phyloP scores from a whole-genome alignment of 2,329 filamentous ascomycete species.

The Talaromyces atroroseus region DNA sequence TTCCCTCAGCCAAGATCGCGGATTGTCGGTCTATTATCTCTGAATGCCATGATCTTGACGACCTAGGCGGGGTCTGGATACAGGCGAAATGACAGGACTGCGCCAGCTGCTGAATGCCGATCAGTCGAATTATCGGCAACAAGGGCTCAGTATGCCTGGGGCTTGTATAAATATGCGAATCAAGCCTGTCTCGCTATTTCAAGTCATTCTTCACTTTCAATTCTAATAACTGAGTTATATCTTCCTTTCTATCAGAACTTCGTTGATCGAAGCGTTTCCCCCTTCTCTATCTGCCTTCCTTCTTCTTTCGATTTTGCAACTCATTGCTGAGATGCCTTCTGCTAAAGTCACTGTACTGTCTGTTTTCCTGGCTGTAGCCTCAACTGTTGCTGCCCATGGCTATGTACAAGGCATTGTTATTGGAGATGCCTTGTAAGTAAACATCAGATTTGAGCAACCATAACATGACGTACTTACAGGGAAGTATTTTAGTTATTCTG shows the following conservation, averaged over 20 bases:
- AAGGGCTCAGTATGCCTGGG: not conserved
- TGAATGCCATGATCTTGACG: not conserved
- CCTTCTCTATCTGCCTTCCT: not conserved
- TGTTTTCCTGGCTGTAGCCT: conserved; percentile 26
- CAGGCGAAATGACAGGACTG: conserved; percentile 6
- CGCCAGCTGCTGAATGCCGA: not conserved
- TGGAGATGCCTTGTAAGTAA: conserved; percentile 28
- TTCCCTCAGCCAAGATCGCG: no score
- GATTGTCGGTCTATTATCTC: no score
- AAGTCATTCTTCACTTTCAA: not conserved
- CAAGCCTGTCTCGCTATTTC: not conserved
- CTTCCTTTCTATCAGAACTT: not conserved
- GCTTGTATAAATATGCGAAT: not conserved
- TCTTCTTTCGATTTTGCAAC: not conserved
- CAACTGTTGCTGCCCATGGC: conserved; percentile 36
- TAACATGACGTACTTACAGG: not conserved
- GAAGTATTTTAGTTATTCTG: conserved; percentile 33
- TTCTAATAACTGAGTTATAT: not conserved
- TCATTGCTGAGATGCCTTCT: conserved; percentile 7
- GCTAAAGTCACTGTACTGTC: conserved; percentile 3
- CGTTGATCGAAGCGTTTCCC: not conserved
- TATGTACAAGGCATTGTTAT: conserved; percentile 32
- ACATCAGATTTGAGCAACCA: not conserved
- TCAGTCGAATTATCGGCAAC: not conserved
- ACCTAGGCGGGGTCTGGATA: not conserved